Evolutionary conservation across 1,284 basidiomycete genomes (phyloP), one percentile per base, ranked within the genome.

Genomic region (Naganishia albida): DNA sequence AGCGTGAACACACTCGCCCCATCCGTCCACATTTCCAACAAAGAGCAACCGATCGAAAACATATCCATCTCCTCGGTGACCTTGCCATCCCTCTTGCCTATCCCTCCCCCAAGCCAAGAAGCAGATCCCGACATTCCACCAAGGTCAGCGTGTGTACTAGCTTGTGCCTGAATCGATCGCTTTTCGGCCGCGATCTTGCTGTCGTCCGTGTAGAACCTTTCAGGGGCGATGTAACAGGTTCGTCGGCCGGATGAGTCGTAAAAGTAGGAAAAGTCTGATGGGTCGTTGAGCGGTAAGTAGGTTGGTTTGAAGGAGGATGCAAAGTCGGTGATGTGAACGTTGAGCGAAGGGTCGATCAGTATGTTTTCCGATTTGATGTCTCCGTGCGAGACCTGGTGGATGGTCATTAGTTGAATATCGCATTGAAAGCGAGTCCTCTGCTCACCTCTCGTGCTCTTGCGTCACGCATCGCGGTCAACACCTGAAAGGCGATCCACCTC

Each of bases 351-450:
- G 0, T 94, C 95, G 66, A 99, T 91, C 57, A 99, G 86, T 66
- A 99, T 87, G 77, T 99, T 99, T 79, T 97, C 93, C 15, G 92
- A 93, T 80, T 99, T 99, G 81, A 99, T 89, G 76, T 99, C 95
- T 15, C 96, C 96, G 78, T 99, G 96, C 1, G 93, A 86, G 18
- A 96, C 83, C 81, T 93, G n/a, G n/a, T n/a, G n/a, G n/a, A n/a
- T n/a, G n/a, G n/a, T n/a, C n/a, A n/a, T n/a, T n/a, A n/a, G n/a
- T n/a, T n/a, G n/a, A n/a, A n/a, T n/a, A n/a, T n/a, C n/a, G n/a
- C n/a, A n/a, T n/a, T n/a, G n/a, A n/a, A n/a, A n/a, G n/a, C n/a
- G n/a, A n/a, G n/a, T n/a, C n/a, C n/a, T n/a, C n/a, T n/a, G 66
- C 80, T 64, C 55, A 83, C 83, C 68, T 83, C 82, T 67, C 88